Evolutionary conservation across 192 early-diverging fungal species (phyloP).

Genomic region (Chytriomyces sp.): DNA sequence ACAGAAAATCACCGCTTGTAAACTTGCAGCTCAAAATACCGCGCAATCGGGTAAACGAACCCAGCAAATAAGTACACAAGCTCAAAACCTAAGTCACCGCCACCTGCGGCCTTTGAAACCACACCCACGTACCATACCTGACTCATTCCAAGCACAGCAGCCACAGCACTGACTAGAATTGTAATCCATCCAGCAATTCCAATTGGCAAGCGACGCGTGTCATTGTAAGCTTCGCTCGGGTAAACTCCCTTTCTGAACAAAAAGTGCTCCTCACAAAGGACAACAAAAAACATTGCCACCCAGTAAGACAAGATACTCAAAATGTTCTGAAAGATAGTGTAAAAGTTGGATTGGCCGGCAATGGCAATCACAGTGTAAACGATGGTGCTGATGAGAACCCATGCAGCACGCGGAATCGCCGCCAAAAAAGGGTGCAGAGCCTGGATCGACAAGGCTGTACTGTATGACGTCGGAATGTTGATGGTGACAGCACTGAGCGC

Average conservation of each 20-base stretch:
- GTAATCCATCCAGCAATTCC: conserved; percentile 33
- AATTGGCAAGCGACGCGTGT: conserved; percentile 19
- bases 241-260: conserved; percentile 24
- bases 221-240: conserved; percentile 27
- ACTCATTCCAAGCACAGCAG: conserved; percentile 43
- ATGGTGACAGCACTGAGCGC: conserved; percentile 36
- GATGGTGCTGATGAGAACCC: conserved; percentile 35
- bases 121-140: conserved; percentile 36
- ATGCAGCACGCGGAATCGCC: conserved; percentile 21
- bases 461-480: conserved; percentile 46
- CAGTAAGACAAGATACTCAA: conserved; percentile 40
- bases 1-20: background rate
- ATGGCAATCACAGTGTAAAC: conserved; percentile 38
- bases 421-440: conserved; percentile 31
- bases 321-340: conserved; percentile 34
- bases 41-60: conserved; percentile 27
- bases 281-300: conserved; percentile 32
- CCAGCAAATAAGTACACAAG: conserved; percentile 34
- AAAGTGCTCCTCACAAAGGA: conserved; percentile 30
- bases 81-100: conserved; percentile 35
- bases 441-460: conserved; percentile 42
- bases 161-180: conserved; percentile 26
- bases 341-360: conserved; percentile 36
- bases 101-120: conserved; percentile 5
- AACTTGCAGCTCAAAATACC: background rate